A percentile compares a stretch with the other conserved stretches of the same genome.
Evolutionary conservation across 148 eudicot genomes (phyloP).

Genomic region (Chenopodium berlandieri): DNA sequence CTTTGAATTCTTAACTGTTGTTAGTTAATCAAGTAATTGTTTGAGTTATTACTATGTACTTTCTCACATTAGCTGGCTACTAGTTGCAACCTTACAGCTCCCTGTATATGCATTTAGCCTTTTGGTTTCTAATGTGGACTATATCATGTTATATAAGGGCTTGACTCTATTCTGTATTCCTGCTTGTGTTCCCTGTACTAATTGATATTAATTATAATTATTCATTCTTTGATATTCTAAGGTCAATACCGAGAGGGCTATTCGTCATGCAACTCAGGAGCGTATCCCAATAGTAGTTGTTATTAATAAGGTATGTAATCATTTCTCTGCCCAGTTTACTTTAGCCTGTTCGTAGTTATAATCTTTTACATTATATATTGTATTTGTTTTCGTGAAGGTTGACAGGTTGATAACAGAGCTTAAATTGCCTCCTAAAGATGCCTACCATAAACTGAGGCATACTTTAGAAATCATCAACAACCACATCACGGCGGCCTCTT

Average conservation of each 20-base stretch:
- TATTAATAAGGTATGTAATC: conserved; percentile 71
- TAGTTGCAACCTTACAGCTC: not conserved
- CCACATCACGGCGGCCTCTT: conserved; percentile 76
- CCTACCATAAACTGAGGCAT: conserved; percentile 89
- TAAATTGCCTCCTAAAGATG: conserved; percentile 95
- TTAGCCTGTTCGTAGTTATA: not conserved
- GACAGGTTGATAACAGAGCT: conserved; percentile 96
- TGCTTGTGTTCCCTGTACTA: not conserved
- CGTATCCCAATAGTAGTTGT: conserved; percentile 91
- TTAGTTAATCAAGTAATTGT: too few species aligned
- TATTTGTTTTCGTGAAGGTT: conserved; percentile 47
- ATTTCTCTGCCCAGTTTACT: not conserved
- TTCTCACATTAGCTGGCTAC: not conserved
- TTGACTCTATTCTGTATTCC: not conserved
- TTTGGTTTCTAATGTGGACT: not conserved
- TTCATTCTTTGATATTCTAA: conserved; percentile 22
- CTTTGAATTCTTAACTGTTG: not conserved
- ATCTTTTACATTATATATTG: not conserved
- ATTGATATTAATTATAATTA: not conserved
- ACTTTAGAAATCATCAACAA: conserved; percentile 84
- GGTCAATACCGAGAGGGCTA: conserved; percentile 98
- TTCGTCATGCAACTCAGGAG: conserved; percentile 96
- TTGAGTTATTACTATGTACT: not conserved
- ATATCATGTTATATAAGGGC: not conserved
- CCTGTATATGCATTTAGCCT: not conserved